Evolutionary conservation across 2,329 filamentous ascomycete species (phyloP).

Genomic region (Trichoderma koningii): DNA sequence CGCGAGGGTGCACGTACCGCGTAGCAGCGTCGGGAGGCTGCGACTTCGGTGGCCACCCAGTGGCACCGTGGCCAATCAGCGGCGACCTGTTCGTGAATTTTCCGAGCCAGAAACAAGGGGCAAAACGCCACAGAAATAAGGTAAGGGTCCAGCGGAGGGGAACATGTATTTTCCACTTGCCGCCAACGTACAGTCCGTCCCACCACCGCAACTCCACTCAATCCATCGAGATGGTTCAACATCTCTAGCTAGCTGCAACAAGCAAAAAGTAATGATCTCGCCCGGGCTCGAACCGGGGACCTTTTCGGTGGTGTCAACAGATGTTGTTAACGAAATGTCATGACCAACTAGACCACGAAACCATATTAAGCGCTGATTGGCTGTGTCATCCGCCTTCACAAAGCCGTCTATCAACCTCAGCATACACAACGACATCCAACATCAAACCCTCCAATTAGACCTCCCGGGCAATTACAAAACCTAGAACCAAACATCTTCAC

Average conservation of each 20-base stretch:
- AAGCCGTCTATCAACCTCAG: slow-evolving; percentile 1
- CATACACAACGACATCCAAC: too few species aligned
- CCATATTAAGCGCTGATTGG: slow-evolving; percentile 22
- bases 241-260: not conserved
- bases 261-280: slow-evolving; percentile 26
- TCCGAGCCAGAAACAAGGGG: slow-evolving; percentile 22
- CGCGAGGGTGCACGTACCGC: not conserved
- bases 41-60: not conserved
- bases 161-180: slow-evolving; percentile 15
- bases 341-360: slow-evolving; percentile 30
- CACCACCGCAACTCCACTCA: not conserved
- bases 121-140: not conserved
- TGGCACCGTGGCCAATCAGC: slow-evolving; percentile 14
- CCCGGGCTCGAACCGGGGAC: slow-evolving; percentile 29
- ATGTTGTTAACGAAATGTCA: slow-evolving; percentile 29
- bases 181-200: too few species aligned
- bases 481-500: not conserved
- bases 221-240: not conserved
- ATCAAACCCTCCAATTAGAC: not conserved
- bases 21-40: not conserved
- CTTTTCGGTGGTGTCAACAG: slow-evolving; percentile 28
- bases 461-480: not conserved
- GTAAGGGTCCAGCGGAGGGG: slow-evolving; percentile 10
- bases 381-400: not conserved
- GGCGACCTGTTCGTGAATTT: slow-evolving; percentile 6